phyloP scores from a whole-genome alignment of 2,329 filamentous ascomycete genomes.

The Monosporascus sp. region DNA sequence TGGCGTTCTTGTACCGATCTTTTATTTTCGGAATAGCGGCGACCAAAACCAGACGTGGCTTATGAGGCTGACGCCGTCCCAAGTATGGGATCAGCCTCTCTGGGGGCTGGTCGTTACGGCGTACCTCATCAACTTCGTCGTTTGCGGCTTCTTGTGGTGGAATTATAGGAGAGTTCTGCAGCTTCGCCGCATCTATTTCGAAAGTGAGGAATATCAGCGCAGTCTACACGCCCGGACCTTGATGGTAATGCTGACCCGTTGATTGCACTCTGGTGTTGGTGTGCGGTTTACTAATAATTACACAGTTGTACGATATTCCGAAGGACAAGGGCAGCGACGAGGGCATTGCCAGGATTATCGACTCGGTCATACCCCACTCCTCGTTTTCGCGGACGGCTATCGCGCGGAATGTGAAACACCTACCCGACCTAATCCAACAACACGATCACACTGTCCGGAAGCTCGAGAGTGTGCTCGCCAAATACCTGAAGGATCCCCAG shows the following conservation, averaged over 20 bases:
- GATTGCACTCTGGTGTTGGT: neutral
- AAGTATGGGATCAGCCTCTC: constrained; percentile 45
- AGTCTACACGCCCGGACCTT: constrained; percentile 74
- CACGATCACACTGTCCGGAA: constrained; percentile 77
- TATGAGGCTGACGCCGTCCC: constrained; percentile 53
- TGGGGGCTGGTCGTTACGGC: constrained; percentile 57
- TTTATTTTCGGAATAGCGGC: constrained; percentile 50
- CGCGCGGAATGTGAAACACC: constrained; percentile 84
- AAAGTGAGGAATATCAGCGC: constrained; percentile 80
- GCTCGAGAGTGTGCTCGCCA: constrained; percentile 78
- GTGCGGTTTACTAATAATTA: constrained; percentile 17
- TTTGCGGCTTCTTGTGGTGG: constrained; percentile 80
- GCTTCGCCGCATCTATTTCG: constrained; percentile 74
- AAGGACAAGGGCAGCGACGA: constrained; percentile 74
- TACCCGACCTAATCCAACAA: constrained; percentile 79
- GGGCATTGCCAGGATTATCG: constrained; percentile 78
- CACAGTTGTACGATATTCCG: constrained; percentile 78
- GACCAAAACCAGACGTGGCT: constrained; percentile 41
- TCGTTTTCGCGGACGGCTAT: constrained; percentile 49
- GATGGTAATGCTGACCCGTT: constrained; percentile 43
- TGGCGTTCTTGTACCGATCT: constrained; percentile 74
- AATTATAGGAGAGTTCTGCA: constrained; percentile 73
- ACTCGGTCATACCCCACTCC: constrained; percentile 71
- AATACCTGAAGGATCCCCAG: constrained; percentile 83
- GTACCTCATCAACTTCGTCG: constrained; percentile 66